Evolutionary conservation across 78 protist genomes (phyloP), one percentile per base, ranked within the genome.

Genomic region (Monosiga brevicollis): DNA sequence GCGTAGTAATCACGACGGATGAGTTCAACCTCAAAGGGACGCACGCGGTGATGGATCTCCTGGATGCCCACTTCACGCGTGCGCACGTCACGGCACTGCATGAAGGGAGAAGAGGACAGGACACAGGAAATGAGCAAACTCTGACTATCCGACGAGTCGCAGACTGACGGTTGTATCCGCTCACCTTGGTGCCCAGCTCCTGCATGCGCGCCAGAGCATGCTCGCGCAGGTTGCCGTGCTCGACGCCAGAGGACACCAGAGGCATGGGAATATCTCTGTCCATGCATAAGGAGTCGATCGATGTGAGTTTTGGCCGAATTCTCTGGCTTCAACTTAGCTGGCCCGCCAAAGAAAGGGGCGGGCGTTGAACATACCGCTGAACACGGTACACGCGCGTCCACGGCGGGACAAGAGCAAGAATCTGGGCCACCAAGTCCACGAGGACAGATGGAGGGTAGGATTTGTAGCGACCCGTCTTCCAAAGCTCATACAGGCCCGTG

Each of bases 361-460:
- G n/a, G n/a, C n/a, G n/a, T n/a, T n/a, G n/a, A n/a, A n/a, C n/a
- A n/a, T n/a, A n/a, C 9, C 86, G 85, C 84, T 94, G 95, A 34
- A 96, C 89, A 62, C 98, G 87, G 91, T 94, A 95, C 49, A 97
- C 75, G 54, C 99, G 87, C 11, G 91, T 92, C 99, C 99, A 97
- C 2, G 99, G 99, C 34, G 98, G 97, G 20, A 93, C 94, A 29
- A 90, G 82, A 0, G 92, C 85, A 54, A 95, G 81, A 35, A 91
- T 76, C 72, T 84, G 74, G 70, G 70, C 72, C 11, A n/a, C 11
- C 72, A 89, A 35, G 39, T 89, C 96, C 1, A 95, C 84, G 25
- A 89, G 85, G 37, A 76, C 82, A 23, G 84, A 0, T 83, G 94
- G 78, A 73, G 42, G 72, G 83, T 94, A 96, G 54, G 79, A 83